phyloP scores from a whole-genome alignment of 2,329 filamentous ascomycete species.

The Tolypocladium tropicale region DNA sequence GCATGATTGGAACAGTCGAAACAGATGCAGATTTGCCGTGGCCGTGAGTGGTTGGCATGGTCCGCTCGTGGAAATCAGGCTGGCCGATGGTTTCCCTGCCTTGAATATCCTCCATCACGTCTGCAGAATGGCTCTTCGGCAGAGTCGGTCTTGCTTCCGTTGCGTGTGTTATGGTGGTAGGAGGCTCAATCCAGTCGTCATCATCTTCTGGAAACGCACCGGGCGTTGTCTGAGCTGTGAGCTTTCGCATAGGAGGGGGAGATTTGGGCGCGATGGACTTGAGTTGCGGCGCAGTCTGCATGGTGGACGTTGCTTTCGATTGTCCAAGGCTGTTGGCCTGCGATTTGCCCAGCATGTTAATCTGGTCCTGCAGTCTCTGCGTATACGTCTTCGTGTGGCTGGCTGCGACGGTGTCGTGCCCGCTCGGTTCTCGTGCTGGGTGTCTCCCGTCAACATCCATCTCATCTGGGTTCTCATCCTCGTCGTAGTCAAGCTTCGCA shows the following conservation, averaged over 20 bases:
- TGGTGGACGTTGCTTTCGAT: slow-evolving; percentile 32
- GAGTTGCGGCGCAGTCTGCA: slow-evolving; percentile 22
- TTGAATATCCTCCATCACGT: slow-evolving; percentile 48
- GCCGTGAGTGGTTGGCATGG: slow-evolving; percentile 6
- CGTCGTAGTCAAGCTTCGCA: slow-evolving; percentile 30
- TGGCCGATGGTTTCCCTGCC: slow-evolving; percentile 38
- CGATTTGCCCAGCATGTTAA: slow-evolving; percentile 59
- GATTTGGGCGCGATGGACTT: slow-evolving; percentile 18
- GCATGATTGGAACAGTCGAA: slow-evolving; percentile 34
- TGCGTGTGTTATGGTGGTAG: slow-evolving; percentile 19
- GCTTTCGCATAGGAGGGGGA: slow-evolving; percentile 15
- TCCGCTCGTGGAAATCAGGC: slow-evolving; percentile 18
- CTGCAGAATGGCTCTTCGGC: slow-evolving; percentile 50
- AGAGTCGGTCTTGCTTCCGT: slow-evolving; percentile 37
- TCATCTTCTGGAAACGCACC: slow-evolving; percentile 50
- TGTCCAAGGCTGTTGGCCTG: slow-evolving; percentile 36
- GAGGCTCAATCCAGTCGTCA: slow-evolving; percentile 53
- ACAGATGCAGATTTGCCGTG: slow-evolving; percentile 56
- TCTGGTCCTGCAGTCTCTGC: slow-evolving; percentile 84
- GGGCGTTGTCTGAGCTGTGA: slow-evolving; percentile 34
- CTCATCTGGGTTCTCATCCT: slow-evolving; percentile 38
- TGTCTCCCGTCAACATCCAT: slow-evolving; percentile 40
- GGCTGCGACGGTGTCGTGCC: slow-evolving; percentile 31
- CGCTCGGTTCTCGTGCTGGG: slow-evolving; percentile 20
- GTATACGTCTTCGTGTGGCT: slow-evolving; percentile 83